phyloP scores from a whole-genome alignment of 345 rosid species.

The Hypericum perforatum region DNA sequence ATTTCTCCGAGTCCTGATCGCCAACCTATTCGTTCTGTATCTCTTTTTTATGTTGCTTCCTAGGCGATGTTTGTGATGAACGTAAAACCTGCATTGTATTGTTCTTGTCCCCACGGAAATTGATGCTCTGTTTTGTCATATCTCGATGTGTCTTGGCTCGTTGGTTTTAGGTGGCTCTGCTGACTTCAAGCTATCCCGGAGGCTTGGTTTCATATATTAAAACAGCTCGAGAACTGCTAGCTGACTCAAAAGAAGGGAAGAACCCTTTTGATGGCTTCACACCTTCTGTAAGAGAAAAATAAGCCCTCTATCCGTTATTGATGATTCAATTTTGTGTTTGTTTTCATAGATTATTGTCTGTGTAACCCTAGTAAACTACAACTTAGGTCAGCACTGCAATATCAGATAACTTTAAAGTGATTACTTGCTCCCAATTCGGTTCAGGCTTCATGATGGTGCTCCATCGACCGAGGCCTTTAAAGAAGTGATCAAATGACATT shows the following conservation, averaged over 20 bases:
- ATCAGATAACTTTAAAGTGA: too few relatives aligned
- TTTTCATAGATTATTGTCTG: too few relatives aligned
- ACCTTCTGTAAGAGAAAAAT: constrained; percentile 55
- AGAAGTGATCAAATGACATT: too few relatives aligned
- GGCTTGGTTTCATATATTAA: constrained; percentile 65
- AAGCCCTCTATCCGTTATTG: not conserved
- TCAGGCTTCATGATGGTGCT: too few relatives aligned
- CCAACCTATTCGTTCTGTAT: not conserved
- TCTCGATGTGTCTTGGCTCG: not conserved
- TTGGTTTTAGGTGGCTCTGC: constrained; percentile 46
- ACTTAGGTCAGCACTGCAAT: too few relatives aligned
- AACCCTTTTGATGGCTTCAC: constrained; percentile 93
- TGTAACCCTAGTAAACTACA: too few relatives aligned
- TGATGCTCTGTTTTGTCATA: not conserved
- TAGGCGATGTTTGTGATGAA: not conserved
- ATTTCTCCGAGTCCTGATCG: too few relatives aligned
- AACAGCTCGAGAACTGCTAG: constrained; percentile 72
- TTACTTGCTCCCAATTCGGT: too few relatives aligned
- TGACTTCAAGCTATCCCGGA: constrained; percentile 83
- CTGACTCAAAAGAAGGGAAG: constrained; percentile 78
- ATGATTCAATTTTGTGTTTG: too few relatives aligned
- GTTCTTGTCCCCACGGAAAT: too few relatives aligned
- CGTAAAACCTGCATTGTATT: too few relatives aligned
- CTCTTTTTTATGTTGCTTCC: not conserved
- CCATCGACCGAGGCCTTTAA: too few relatives aligned